Conservation (phyloP, 768 basidiomycete species). For the Mycena filopes region DNA sequence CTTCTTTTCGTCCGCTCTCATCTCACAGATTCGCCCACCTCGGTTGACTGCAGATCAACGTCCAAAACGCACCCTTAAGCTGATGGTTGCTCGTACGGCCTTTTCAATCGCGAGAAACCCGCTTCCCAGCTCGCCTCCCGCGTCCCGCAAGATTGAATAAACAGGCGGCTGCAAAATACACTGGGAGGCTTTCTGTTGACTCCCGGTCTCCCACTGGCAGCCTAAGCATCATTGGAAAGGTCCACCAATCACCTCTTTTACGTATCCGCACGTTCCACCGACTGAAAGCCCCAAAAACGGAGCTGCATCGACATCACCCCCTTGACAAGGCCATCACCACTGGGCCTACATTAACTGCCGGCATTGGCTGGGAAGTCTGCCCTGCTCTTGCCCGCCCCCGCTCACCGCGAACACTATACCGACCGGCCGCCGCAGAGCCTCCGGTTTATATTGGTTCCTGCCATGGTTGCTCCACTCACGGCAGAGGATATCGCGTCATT, state of each 20-base stretch:
- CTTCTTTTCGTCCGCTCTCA: slow-evolving; percentile 23
- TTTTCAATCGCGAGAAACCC: background rate
- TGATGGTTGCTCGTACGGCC: slow-evolving; percentile 19
- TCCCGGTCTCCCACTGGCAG: slow-evolving; percentile 1
- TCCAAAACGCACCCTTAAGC: background rate
- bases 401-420: background rate
- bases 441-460: background rate
- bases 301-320: slow-evolving; percentile 11
- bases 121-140: slow-evolving; percentile 2
- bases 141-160: background rate
- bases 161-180: background rate
- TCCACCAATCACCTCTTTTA: background rate
- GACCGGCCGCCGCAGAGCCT: background rate
- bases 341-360: slow-evolving; percentile 21
- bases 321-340: slow-evolving; percentile 26
- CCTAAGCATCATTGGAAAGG: background rate
- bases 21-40: slow-evolving; percentile 10
- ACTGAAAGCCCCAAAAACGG: slow-evolving; percentile 6
- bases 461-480: background rate
- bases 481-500: slow-evolving; percentile 13
- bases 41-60: slow-evolving; percentile 4
- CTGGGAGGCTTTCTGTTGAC: background rate
- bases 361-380: background rate
- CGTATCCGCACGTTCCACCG: background rate
- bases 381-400: background rate